Evolutionary conservation across 352 stramenopile genomes (phyloP).

Genomic region (Achlya hypogyna): DNA sequence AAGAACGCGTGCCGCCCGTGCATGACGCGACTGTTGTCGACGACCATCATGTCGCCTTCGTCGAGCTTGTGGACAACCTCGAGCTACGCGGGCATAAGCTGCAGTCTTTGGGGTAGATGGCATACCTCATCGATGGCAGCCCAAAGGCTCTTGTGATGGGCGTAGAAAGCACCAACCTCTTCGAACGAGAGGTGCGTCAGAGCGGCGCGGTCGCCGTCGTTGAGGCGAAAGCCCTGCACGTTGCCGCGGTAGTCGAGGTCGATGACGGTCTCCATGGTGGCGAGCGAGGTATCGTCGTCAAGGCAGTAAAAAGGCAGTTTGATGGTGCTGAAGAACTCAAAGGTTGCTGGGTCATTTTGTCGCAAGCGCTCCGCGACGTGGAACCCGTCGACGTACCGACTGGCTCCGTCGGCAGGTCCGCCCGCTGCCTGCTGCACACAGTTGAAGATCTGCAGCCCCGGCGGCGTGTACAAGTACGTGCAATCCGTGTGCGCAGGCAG

Average conservation of each 20-base stretch:
- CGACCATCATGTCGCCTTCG: conserved; percentile 74
- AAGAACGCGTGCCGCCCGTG: conserved; percentile 73
- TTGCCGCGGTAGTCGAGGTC: conserved; percentile 57
- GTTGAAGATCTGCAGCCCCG: conserved; percentile 87
- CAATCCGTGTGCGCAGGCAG: conserved; percentile 80
- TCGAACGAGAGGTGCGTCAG: conserved; percentile 72
- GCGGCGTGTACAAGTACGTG: conserved; percentile 80
- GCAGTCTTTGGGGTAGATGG: background rate
- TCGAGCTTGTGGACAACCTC: conserved; percentile 35
- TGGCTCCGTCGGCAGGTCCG: conserved; percentile 35
- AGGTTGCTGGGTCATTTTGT: conserved; percentile 46
- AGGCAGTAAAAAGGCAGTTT: conserved; percentile 67
- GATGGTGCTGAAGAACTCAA: conserved; percentile 56
- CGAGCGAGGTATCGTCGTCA: conserved; percentile 63
- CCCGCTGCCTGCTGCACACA: conserved; percentile 67
- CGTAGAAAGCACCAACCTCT: conserved; percentile 63
- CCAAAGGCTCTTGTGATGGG: conserved; percentile 54
- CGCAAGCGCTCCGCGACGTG: conserved; percentile 60
- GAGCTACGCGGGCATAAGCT: background rate
- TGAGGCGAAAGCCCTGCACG: conserved; percentile 79
- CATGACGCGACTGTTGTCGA: conserved; percentile 84
- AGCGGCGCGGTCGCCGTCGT: conserved; percentile 80
- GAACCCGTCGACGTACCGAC: conserved; percentile 76
- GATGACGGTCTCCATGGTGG: conserved; percentile 77
- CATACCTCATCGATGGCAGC: conserved; percentile 47